Conservation (phyloP, 208 protist genomes). For the Phytomonas sp. region DNA sequence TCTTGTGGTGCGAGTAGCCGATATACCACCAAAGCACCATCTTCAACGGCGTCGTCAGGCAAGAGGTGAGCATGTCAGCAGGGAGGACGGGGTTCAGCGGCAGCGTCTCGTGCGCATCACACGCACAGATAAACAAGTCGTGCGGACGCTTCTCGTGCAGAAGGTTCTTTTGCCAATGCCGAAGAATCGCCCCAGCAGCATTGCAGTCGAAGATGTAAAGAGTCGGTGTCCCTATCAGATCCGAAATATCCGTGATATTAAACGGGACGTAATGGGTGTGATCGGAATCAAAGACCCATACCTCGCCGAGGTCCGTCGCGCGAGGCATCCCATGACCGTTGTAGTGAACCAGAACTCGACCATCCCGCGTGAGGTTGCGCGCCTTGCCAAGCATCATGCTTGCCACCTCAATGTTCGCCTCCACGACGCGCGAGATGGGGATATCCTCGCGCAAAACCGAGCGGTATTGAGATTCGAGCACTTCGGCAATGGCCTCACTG, state of each 20-base stretch:
- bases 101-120: slow-evolving; percentile 88
- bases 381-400: slow-evolving; percentile 75
- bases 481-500: slow-evolving; percentile 91
- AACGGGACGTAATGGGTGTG: slow-evolving; percentile 98
- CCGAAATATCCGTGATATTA: slow-evolving; percentile 92
- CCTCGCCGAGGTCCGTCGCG: slow-evolving; percentile 95
- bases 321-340: slow-evolving; percentile 98
- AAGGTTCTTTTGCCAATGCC: slow-evolving; percentile 67
- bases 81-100: slow-evolving; percentile 96
- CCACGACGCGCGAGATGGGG: slow-evolving; percentile 72
- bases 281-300: slow-evolving; percentile 98
- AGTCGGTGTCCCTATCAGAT: slow-evolving; percentile 88
- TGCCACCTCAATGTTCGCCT: slow-evolving; percentile 93
- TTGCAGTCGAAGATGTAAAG: slow-evolving; percentile 99
- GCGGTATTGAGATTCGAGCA: slow-evolving; percentile 91
- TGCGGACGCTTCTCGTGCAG: slow-evolving; percentile 72
- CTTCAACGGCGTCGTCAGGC: slow-evolving; percentile 97
- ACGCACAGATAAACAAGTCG: slow-evolving; percentile 94
- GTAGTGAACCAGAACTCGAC: slow-evolving; percentile 97
- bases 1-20: slow-evolving; percentile 61
- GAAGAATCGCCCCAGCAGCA: slow-evolving; percentile 81
- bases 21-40: slow-evolving; percentile 95
- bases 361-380: slow-evolving; percentile 75
- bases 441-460: slow-evolving; percentile 36
- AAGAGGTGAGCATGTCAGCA: slow-evolving; percentile 98